Evolutionary conservation across 2,329 filamentous ascomycete genomes (phyloP).

Genomic region (Neonectria magnoliae): DNA sequence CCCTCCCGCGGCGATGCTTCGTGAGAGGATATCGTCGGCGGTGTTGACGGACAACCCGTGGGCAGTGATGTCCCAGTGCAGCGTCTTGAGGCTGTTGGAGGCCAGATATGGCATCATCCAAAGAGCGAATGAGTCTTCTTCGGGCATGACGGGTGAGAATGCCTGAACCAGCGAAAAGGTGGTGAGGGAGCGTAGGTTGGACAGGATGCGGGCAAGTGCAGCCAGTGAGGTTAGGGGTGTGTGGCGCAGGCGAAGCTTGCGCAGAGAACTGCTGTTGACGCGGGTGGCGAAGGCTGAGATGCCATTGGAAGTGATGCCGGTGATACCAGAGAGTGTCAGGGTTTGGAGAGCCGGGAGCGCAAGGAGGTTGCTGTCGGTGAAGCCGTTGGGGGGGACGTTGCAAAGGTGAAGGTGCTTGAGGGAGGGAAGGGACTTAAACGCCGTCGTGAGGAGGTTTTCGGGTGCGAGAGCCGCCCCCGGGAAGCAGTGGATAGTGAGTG

Average conservation of each 20-base stretch:
- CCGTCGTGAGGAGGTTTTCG: conserved; percentile 60
- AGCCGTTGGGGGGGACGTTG: conserved; percentile 63
- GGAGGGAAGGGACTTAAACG: conserved; percentile 61
- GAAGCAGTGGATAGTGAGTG: conserved; percentile 67
- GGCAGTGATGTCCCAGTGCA: conserved; percentile 74
- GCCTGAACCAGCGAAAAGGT: conserved; percentile 66
- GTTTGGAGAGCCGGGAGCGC: conserved; percentile 64
- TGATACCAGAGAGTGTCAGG: conserved; percentile 64
- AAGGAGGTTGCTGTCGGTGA: conserved; percentile 66
- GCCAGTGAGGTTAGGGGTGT: conserved; percentile 66
- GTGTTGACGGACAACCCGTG: conserved; percentile 54
- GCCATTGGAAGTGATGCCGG: conserved; percentile 65
- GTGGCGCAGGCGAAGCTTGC: conserved; percentile 64
- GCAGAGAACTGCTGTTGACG: conserved; percentile 56
- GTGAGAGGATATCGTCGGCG: conserved; percentile 71
- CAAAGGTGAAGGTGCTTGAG: conserved; percentile 70
- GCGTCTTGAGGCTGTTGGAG: conserved; percentile 59
- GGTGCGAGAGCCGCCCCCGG: conserved; percentile 65
- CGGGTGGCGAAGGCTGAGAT: conserved; percentile 67
- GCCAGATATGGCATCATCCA: conserved; percentile 73
- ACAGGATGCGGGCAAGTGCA: conserved; percentile 67
- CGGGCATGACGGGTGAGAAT: conserved; percentile 63
- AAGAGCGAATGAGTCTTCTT: conserved; percentile 62
- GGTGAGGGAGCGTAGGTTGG: conserved; percentile 60
- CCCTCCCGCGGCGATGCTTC: conserved; percentile 67